A percentile compares a stretch with the other conserved stretches of the same genome.
These are phyloP conservation scores for Vaccinium vitisidaea DNA, from an alignment of 148 eudicot genomes.

Conservation along the genomic window DNA sequence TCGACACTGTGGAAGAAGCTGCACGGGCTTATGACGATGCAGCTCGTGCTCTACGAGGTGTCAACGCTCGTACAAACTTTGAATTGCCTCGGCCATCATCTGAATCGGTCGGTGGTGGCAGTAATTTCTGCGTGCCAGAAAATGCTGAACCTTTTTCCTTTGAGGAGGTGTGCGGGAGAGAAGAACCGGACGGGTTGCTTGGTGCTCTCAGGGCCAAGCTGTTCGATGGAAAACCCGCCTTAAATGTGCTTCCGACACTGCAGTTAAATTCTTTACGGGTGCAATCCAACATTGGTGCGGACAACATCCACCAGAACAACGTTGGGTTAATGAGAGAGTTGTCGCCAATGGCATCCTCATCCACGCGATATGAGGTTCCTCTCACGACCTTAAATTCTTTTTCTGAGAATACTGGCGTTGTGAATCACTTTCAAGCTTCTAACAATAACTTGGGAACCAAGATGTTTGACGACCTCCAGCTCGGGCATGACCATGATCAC, in stretches of 20 bases:
- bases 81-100: constrained; percentile 14
- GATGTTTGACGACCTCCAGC: background rate
- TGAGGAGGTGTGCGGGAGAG: constrained; percentile 26
- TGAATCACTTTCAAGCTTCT: background rate
- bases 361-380: no score
- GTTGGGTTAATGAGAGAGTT: background rate
- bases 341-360: background rate
- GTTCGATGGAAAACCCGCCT: constrained; percentile 9
- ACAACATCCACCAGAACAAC: background rate
- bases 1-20: constrained; percentile 37
- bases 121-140: background rate
- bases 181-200: constrained; percentile 27
- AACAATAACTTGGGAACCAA: background rate
- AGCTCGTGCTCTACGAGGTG: constrained; percentile 28
- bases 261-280: background rate
- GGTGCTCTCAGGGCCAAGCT: constrained; percentile 37
- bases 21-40: constrained; percentile 36
- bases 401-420: background rate
- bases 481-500: background rate
- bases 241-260: background rate
- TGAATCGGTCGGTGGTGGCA: background rate
- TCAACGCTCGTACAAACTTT: constrained; percentile 28
- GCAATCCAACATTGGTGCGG: background rate
- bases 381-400: background rate
- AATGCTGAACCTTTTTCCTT: constrained; percentile 30